These are phyloP conservation scores for Phellinidium pouzarii DNA, from an alignment of 1,284 basidiomycete genomes.

Conservation along the genomic window DNA sequence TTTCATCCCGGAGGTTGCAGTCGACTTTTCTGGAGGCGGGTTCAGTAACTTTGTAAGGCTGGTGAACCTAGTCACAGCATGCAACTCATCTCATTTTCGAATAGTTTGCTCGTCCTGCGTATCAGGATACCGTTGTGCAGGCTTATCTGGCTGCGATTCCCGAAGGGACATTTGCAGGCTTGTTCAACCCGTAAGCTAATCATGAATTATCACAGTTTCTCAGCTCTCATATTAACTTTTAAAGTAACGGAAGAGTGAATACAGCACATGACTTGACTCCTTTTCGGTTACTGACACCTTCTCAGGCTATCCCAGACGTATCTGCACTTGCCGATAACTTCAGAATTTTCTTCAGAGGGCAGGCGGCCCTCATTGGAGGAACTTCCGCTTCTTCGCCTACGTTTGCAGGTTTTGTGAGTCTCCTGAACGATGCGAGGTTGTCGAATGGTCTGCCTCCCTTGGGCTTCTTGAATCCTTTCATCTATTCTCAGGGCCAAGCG, in stretches of 20 bases:
- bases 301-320: conserved; percentile 53
- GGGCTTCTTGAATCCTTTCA: conserved; percentile 56
- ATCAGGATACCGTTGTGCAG: conserved; percentile 41
- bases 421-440: conserved; percentile 57
- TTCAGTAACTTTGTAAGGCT: conserved; percentile 51
- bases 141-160: conserved; percentile 40
- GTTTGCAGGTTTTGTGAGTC: conserved; percentile 46
- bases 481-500: conserved; percentile 36
- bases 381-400: conserved; percentile 57
- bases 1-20: conserved; percentile 48
- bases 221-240: conserved; percentile 5
- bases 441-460: conserved; percentile 35
- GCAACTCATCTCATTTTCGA: not conserved
- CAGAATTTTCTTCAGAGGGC: conserved; percentile 33
- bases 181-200: conserved; percentile 42
- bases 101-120: conserved; percentile 49
- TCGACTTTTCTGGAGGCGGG: conserved; percentile 58
- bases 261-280: not conserved
- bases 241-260: conserved; percentile 16
- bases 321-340: conserved; percentile 47
- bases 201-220: conserved; percentile 7
- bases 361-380: conserved; percentile 34
- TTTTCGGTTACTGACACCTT: too few species aligned
- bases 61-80: not conserved
- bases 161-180: conserved; percentile 42